These are phyloP conservation scores for Lycium barbarum DNA, from an alignment of 257 asterid genomes.

Conservation along the genomic window DNA sequence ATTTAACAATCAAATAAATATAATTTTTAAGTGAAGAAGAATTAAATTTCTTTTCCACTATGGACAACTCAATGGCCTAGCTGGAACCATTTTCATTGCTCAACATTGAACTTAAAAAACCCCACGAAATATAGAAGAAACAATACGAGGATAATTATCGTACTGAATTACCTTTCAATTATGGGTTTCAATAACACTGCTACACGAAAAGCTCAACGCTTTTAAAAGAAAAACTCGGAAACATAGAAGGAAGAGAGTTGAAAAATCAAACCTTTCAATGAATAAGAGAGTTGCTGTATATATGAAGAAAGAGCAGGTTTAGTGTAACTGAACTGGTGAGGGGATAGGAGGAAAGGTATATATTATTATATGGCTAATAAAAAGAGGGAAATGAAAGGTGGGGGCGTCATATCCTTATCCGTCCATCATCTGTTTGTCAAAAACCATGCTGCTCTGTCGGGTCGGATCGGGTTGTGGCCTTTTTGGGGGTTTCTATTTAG, in stretches of 20 bases:
- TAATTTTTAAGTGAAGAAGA: too few species aligned
- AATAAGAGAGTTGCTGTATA: not conserved
- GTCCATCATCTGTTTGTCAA: slow-evolving; percentile 36
- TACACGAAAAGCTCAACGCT: not conserved
- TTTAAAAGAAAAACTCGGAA: not conserved
- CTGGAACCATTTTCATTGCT: not conserved
- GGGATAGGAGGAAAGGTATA: not conserved
- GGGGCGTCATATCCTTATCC: slow-evolving; percentile 59
- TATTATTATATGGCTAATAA: slow-evolving; percentile 19
- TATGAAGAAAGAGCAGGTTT: not conserved
- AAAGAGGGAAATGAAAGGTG: slow-evolving; percentile 49
- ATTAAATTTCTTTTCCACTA: not conserved
- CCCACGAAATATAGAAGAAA: not conserved
- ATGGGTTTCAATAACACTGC: not conserved
- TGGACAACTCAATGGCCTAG: not conserved
- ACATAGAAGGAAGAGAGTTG: not conserved
- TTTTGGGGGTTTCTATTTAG: too few species aligned
- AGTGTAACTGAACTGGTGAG: not conserved
- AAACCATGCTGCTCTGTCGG: not conserved
- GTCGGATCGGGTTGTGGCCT: not conserved
- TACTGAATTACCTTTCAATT: slow-evolving; percentile 11
- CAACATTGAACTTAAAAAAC: not conserved
- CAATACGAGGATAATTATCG: not conserved
- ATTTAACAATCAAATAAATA: not conserved
- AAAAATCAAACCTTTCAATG: slow-evolving; percentile 9